A percentile compares a stretch with the other conserved stretches of the same genome.
Conservation (phyloP, 768 basidiomycete species). For the Tephrocybe rancida region DNA sequence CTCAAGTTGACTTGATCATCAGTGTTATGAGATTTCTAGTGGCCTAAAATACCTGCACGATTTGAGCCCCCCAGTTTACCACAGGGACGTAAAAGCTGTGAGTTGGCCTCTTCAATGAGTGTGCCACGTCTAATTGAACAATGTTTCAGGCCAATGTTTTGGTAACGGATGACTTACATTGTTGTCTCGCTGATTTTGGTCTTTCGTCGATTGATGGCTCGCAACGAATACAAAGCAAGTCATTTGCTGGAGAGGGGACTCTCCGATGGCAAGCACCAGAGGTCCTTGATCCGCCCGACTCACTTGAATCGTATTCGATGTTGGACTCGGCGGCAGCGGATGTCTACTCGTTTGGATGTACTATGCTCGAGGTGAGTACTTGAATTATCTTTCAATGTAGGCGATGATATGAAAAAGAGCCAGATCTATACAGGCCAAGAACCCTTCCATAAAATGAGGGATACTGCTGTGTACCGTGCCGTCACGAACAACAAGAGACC, state of each 20-base stretch:
- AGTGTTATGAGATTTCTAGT: conserved; percentile 32
- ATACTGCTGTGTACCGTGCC: conserved; percentile 1
- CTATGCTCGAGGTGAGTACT: conserved; percentile 12
- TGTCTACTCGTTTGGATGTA: conserved; percentile 18
- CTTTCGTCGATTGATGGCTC: conserved; percentile 16
- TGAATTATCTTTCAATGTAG: background rate
- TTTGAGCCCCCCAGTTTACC: conserved; percentile 39
- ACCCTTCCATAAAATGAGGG: conserved; percentile 3
- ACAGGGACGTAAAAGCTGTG: conserved; percentile 45
- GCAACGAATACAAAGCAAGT: conserved; percentile 11
- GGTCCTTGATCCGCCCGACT: background rate
- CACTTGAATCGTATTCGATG: background rate
- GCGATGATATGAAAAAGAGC: background rate
- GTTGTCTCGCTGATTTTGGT: conserved; percentile 18
- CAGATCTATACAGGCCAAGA: conserved; percentile 17
- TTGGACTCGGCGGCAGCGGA: conserved; percentile 9
- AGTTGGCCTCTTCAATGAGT: background rate
- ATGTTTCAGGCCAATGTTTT: conserved; percentile 16
- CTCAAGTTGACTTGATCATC: background rate
- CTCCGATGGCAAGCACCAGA: conserved; percentile 12
- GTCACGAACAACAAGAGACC: conserved; percentile 1
- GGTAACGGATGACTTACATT: conserved; percentile 8
- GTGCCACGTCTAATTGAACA: no score
- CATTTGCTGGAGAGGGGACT: conserved; percentile 5
- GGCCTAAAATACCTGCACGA: conserved; percentile 40